phyloP scores from a whole-genome alignment of 371 early-diverging fungal genomes.

The Nematocida parisii region DNA sequence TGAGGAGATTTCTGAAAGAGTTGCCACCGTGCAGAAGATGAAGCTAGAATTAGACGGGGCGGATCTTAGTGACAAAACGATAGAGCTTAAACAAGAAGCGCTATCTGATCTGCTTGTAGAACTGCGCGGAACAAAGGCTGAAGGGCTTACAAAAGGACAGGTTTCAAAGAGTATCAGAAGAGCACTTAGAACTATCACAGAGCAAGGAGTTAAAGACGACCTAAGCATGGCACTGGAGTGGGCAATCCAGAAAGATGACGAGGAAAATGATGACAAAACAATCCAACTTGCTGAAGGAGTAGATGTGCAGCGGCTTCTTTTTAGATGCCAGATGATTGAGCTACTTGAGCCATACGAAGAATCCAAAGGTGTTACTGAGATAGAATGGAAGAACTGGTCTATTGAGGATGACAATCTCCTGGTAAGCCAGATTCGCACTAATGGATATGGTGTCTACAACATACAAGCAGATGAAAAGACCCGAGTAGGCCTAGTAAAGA shows the following conservation, averaged over 20 bases:
- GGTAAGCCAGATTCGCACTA: slow-evolving; percentile 43
- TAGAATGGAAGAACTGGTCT: slow-evolving; percentile 67
- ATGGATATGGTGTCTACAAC: slow-evolving; percentile 69
- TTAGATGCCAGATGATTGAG: slow-evolving; percentile 64
- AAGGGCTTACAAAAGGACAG: slow-evolving; percentile 21
- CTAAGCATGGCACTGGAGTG: slow-evolving; percentile 44
- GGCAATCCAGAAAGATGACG: slow-evolving; percentile 30
- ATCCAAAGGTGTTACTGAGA: slow-evolving; percentile 50
- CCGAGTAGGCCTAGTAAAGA: slow-evolving; percentile 56
- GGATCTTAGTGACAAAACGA: background rate
- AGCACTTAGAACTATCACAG: slow-evolving; percentile 28
- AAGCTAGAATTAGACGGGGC: background rate
- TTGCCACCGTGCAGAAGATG: background rate
- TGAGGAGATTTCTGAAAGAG: slow-evolving; percentile 56
- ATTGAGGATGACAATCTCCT: slow-evolving; percentile 68
- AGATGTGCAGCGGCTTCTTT: slow-evolving; percentile 63
- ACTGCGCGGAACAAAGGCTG: slow-evolving; percentile 30
- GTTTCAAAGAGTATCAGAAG: slow-evolving; percentile 13
- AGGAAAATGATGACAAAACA: background rate
- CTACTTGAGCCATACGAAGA: slow-evolving; percentile 58
- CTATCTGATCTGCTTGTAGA: slow-evolving; percentile 18
- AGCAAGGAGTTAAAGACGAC: slow-evolving; percentile 15
- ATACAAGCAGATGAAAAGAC: slow-evolving; percentile 38
- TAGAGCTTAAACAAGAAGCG: background rate
- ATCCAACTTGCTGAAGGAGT: slow-evolving; percentile 29